These are phyloP conservation scores for Corniculantispora saksenae DNA, from an alignment of 2,329 filamentous ascomycete species.

Conservation along the genomic window DNA sequence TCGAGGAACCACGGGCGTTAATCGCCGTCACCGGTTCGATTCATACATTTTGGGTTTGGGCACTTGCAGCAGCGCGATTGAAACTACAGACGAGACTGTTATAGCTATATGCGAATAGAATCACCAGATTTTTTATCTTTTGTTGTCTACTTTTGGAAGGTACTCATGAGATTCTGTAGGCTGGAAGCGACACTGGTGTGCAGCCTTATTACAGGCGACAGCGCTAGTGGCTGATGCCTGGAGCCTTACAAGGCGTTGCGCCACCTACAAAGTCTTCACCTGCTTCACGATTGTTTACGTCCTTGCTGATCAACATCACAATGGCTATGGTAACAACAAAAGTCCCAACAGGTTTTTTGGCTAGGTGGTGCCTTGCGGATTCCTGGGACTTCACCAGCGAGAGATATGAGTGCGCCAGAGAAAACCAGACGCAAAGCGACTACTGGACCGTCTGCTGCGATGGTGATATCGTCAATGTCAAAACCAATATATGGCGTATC, in stretches of 20 bases:
- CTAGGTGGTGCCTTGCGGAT: not conserved
- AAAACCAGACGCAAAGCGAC: not conserved
- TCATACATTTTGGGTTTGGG: no score
- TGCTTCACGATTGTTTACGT: not conserved
- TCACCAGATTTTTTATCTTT: no score
- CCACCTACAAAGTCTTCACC: not conserved
- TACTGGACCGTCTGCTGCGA: conserved; percentile 11
- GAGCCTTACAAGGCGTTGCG: not conserved
- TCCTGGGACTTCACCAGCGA: not conserved
- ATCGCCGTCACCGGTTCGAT: no score
- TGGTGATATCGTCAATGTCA: conserved; percentile 7
- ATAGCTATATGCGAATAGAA: no score
- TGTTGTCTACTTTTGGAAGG: no score
- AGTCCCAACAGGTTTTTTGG: not conserved
- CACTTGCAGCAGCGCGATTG: no score
- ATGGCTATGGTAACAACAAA: not conserved
- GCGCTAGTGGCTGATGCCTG: no score
- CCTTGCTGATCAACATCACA: not conserved
- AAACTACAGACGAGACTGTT: no score
- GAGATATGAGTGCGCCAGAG: not conserved
- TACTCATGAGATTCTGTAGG: no score
- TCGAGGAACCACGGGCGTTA: no score
- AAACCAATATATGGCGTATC: not conserved
- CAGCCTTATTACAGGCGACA: no score
- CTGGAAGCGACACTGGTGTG: no score